Evolutionary conservation across 805 yeast species (phyloP).

Genomic region (Lipomyces kockii): DNA sequence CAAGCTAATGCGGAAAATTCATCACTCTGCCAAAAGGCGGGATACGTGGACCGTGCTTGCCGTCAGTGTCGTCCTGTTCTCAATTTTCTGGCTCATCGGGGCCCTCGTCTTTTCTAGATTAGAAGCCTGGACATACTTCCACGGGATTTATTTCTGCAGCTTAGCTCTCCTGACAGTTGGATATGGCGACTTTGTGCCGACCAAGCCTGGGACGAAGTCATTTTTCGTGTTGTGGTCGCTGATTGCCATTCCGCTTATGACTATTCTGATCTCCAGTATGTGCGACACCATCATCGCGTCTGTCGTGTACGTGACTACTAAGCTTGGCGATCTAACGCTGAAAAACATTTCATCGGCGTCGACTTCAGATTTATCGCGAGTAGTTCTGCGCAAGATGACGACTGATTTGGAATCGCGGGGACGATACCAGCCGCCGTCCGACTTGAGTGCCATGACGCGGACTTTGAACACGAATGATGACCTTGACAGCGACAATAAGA

Average conservation of each 20-base stretch:
- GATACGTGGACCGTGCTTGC: constrained; percentile 41
- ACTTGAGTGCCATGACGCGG: neutral
- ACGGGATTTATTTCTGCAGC: constrained; percentile 75
- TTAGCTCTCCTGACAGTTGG: constrained; percentile 81
- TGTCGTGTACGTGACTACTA: constrained; percentile 16
- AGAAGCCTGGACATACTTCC: constrained; percentile 76
- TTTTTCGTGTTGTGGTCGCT: constrained; percentile 82
- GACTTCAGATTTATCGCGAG: constrained; percentile 1
- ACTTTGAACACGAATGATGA: neutral
- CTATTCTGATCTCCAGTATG: constrained; percentile 71
- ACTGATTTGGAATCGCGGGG: constrained; percentile 8
- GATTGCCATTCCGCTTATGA: constrained; percentile 85
- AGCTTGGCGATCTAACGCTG: constrained; percentile 16
- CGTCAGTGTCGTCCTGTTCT: constrained; percentile 23
- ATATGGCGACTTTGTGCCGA: constrained; percentile 76
- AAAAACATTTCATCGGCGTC: constrained; percentile 4
- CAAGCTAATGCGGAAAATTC: constrained; percentile 58
- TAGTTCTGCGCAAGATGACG: constrained; percentile 14
- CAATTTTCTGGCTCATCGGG: constrained; percentile 70
- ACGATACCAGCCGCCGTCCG: neutral
- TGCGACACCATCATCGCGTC: constrained; percentile 57
- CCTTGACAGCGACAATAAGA: neutral
- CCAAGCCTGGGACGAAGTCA: constrained; percentile 65
- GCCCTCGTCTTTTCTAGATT: constrained; percentile 62
- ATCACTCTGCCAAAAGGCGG: constrained; percentile 39